Conservation (phyloP, 2,329 filamentous ascomycete genomes). For the Rachicladosporium sp. region DNA sequence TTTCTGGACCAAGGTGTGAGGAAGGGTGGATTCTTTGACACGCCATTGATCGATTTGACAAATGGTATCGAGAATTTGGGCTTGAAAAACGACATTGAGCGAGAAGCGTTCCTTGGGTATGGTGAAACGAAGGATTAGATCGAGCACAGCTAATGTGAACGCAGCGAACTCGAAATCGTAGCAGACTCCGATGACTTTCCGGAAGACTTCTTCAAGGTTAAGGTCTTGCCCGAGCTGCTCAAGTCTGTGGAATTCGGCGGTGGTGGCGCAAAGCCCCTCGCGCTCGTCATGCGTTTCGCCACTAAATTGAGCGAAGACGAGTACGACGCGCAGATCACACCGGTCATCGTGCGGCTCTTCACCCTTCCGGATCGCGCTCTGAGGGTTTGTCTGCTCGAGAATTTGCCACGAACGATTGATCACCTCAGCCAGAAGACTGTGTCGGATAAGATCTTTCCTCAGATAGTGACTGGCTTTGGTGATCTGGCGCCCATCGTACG, state of each 20-base stretch:
- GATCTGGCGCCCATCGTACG: conserved; percentile 82
- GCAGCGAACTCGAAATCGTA: conserved; percentile 64
- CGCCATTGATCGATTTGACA: conserved; percentile 78
- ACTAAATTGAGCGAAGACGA: conserved; percentile 79
- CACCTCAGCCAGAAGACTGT: conserved; percentile 76
- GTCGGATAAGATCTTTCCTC: conserved; percentile 93
- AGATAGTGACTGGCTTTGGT: conserved; percentile 91
- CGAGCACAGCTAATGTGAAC: conserved; percentile 3
- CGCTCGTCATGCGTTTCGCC: conserved; percentile 81
- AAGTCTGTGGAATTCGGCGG: conserved; percentile 98
- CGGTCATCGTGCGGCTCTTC: conserved; percentile 78
- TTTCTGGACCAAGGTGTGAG: conserved; percentile 85
- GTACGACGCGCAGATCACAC: conserved; percentile 71
- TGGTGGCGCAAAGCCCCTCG: conserved; percentile 81
- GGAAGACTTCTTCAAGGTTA: conserved; percentile 96
- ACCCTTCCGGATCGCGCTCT: conserved; percentile 84
- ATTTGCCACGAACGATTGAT: conserved; percentile 81
- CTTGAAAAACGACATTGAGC: conserved; percentile 71
- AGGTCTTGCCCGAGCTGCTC: conserved; percentile 85
- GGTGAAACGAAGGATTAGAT: conserved; percentile 9
- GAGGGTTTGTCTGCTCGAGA: conserved; percentile 81
- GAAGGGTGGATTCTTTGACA: conserved; percentile 80
- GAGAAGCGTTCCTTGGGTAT: conserved; percentile 69
- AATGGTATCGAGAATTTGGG: conserved; percentile 89
- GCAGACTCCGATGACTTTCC: conserved; percentile 73